These are phyloP conservation scores for Solanum aculeatissimum DNA, from an alignment of 305 asterid species.

Conservation along the genomic window DNA sequence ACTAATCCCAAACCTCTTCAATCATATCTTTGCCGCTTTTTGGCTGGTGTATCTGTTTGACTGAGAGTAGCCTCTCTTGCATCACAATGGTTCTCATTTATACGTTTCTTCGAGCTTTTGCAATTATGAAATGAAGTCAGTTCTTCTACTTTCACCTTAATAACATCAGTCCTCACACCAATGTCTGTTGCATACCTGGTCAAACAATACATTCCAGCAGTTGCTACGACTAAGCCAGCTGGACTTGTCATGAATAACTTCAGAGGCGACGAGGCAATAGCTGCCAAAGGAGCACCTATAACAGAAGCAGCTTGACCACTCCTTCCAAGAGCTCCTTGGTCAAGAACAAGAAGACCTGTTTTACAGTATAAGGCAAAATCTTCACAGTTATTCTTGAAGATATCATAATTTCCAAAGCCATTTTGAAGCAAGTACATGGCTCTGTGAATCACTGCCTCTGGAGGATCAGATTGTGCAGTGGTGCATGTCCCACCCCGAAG, in stretches of 20 bases:
- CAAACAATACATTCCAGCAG: conserved; percentile 11
- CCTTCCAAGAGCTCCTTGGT: conserved; percentile 9
- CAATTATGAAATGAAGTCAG: conserved; percentile 1
- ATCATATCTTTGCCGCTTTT: neutral
- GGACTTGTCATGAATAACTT: conserved; percentile 12
- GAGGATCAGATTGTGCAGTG: conserved; percentile 12
- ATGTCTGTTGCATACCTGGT: conserved; percentile 19
- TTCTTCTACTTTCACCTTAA: conserved; percentile 25
- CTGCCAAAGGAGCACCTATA: conserved; percentile 21
- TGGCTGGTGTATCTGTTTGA: neutral
- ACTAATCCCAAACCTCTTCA: neutral
- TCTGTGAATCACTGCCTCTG: conserved; percentile 15
- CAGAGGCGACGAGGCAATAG: conserved; percentile 14
- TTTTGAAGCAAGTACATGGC: conserved; percentile 22
- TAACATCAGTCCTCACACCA: conserved; percentile 23
- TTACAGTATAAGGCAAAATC: conserved; percentile 32
- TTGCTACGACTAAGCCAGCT: conserved; percentile 1
- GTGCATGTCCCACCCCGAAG: conserved; percentile 32
- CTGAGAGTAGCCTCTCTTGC: neutral
- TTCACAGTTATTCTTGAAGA: conserved; percentile 21
- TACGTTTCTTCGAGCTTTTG: neutral
- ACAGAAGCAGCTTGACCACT: conserved; percentile 23
- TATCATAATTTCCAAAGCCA: conserved; percentile 16
- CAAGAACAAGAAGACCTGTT: conserved; percentile 19
- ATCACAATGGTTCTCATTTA: neutral